Conservation (phyloP, 1,284 basidiomycete species). For the Vanrija humicola region DNA sequence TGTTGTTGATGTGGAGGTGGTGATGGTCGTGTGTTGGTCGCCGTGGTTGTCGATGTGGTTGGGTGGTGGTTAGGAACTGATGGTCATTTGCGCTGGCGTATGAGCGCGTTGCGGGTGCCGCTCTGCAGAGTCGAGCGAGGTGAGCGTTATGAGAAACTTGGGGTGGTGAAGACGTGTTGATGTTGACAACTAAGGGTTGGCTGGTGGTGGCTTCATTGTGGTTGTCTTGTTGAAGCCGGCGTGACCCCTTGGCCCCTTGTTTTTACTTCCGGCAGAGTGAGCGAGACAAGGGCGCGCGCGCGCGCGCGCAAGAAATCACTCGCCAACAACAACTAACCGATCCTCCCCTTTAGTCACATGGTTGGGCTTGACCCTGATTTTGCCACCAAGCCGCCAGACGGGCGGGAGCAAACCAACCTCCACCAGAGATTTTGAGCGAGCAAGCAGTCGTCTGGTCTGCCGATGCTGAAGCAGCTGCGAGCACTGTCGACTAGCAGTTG, state of each 20-base stretch:
- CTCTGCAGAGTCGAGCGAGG: no score
- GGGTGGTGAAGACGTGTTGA: not conserved
- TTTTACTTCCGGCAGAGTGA: not conserved
- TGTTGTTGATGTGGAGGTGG: not conserved
- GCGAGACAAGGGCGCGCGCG: not conserved
- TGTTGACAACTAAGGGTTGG: no score
- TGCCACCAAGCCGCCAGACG: constrained; percentile 4
- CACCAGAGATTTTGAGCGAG: constrained; percentile 10
- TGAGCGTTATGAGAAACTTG: not conserved
- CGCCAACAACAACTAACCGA: not conserved
- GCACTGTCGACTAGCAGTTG: no score
- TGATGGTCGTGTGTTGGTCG: no score
- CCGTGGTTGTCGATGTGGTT: not conserved
- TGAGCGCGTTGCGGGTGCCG: no score
- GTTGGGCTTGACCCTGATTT: not conserved
- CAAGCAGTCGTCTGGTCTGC: not conserved
- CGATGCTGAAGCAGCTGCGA: not conserved
- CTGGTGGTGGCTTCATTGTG: not conserved
- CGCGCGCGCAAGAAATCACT: not conserved
- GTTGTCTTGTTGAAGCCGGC: not conserved
- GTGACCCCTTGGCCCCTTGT: not conserved
- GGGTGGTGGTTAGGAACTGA: no score
- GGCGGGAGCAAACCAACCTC: not conserved
- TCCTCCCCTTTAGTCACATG: not conserved
- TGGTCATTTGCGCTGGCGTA: no score